phyloP scores from a whole-genome alignment of 108 stramenopile species.

The Skeletonema grethae region DNA sequence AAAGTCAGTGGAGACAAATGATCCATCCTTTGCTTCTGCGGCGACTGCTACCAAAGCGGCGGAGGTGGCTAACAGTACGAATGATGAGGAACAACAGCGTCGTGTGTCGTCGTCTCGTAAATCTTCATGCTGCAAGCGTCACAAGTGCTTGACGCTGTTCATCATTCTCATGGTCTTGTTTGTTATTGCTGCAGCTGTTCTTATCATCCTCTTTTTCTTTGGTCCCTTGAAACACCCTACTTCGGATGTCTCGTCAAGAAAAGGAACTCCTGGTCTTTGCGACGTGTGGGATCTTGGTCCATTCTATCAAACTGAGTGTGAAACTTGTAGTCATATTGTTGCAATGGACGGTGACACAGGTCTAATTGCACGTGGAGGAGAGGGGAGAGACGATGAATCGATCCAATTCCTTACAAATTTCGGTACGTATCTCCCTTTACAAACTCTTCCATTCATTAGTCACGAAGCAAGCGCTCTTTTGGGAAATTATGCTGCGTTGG shows the following conservation, averaged over 20 bases:
- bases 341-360: background rate
- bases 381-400: background rate
- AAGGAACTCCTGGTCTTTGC: background rate
- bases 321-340: background rate
- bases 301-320: background rate
- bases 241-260: background rate
- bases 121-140: background rate
- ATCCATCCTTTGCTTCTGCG: constrained; percentile 1
- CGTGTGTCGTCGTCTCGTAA: background rate
- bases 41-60: background rate
- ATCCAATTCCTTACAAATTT: background rate
- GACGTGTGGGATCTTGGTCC: background rate
- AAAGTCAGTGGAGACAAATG: background rate
- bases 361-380: background rate
- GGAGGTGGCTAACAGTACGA: background rate
- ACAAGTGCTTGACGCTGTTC: background rate
- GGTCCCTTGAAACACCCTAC: background rate
- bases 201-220: background rate
- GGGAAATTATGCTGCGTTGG: constrained; percentile 2
- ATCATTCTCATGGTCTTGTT: background rate
- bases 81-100: background rate
- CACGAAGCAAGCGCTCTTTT: background rate
- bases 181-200: background rate
- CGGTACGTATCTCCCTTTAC: background rate
- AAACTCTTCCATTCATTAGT: background rate